These are phyloP conservation scores for Meira miltonrushii DNA, from an alignment of 1,284 basidiomycete genomes.

Conservation along the genomic window DNA sequence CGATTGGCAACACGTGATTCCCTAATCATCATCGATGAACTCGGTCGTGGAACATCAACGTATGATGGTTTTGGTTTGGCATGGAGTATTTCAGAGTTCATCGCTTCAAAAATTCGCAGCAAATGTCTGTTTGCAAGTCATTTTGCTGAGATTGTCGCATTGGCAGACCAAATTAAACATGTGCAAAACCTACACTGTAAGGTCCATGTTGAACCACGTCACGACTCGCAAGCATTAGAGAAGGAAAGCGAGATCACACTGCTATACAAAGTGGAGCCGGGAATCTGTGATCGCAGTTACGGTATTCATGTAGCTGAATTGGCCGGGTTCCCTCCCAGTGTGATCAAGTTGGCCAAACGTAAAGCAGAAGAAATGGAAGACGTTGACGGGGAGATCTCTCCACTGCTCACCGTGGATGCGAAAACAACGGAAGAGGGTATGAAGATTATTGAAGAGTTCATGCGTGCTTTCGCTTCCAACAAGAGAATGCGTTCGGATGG, in stretches of 20 bases:
- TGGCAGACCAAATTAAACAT: slow-evolving; percentile 77
- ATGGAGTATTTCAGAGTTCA: slow-evolving; percentile 97
- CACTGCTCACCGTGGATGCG: slow-evolving; percentile 40
- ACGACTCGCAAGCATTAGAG: slow-evolving; percentile 43
- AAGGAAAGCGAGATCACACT: slow-evolving; percentile 67
- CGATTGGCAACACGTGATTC: slow-evolving; percentile 83
- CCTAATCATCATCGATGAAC: slow-evolving; percentile 94
- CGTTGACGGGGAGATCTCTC: slow-evolving; percentile 59
- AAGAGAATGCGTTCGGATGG: slow-evolving; percentile 18
- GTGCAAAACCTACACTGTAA: slow-evolving; percentile 95
- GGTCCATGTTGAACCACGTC: slow-evolving; percentile 68
- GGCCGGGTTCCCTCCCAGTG: slow-evolving; percentile 90
- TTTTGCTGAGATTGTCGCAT: slow-evolving; percentile 91
- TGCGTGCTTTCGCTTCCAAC: slow-evolving; percentile 58
- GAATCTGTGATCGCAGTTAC: slow-evolving; percentile 80
- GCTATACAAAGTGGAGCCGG: slow-evolving; percentile 79
- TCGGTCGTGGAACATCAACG: slow-evolving; percentile 95
- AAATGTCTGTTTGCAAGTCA: slow-evolving; percentile 86
- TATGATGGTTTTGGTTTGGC: slow-evolving; percentile 98
- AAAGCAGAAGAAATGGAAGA: slow-evolving; percentile 97
- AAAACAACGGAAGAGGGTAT: slow-evolving; percentile 73
- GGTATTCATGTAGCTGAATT: slow-evolving; percentile 97
- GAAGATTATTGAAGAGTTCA: slow-evolving; percentile 70
- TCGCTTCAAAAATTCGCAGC: slow-evolving; percentile 77
- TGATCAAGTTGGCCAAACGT: slow-evolving; percentile 85